Evolutionary conservation across 768 basidiomycete genomes (phyloP).

Genomic region (Suillus fuscotomentosus): DNA sequence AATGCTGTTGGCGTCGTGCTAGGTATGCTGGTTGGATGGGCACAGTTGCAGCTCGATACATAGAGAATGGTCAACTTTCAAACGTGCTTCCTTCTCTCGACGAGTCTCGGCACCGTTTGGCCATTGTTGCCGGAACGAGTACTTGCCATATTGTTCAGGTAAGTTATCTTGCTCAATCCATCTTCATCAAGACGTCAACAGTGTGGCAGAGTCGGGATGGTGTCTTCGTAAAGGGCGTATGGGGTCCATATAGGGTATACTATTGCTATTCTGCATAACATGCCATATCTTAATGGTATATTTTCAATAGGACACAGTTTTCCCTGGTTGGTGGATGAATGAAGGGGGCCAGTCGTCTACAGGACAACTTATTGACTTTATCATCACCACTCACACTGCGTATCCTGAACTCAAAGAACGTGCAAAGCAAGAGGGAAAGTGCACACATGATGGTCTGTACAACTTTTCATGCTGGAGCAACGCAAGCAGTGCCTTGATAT

Average conservation of each 20-base stretch:
- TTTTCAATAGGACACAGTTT: slow-evolving; percentile 67
- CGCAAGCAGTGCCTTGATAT: background rate
- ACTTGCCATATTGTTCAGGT: slow-evolving; percentile 95
- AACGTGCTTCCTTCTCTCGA: slow-evolving; percentile 57
- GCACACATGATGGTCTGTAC: slow-evolving; percentile 53
- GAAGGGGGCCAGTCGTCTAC: slow-evolving; percentile 99
- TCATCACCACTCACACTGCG: slow-evolving; percentile 89
- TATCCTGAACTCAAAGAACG: slow-evolving; percentile 66
- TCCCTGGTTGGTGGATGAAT: slow-evolving; percentile 99
- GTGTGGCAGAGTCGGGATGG: slow-evolving; percentile 67
- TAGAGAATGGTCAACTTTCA: slow-evolving; percentile 50
- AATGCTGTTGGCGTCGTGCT: slow-evolving; percentile 8
- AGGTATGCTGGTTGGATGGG: slow-evolving; percentile 97
- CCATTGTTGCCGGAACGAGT: slow-evolving; percentile 93
- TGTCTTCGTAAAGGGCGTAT: slow-evolving; percentile 88
- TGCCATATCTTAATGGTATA: slow-evolving; percentile 11
- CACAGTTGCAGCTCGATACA: slow-evolving; percentile 81
- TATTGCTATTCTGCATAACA: background rate
- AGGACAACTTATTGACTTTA: slow-evolving; percentile 92
- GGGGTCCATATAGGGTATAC: slow-evolving; percentile 82
- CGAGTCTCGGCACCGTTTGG: slow-evolving; percentile 80
- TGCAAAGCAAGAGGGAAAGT: slow-evolving; percentile 57
- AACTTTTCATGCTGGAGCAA: background rate
- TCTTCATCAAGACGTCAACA: background rate
- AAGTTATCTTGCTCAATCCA: slow-evolving; percentile 7